Conservation (phyloP, 768 basidiomycete species). For the Boletus coccyginus region DNA sequence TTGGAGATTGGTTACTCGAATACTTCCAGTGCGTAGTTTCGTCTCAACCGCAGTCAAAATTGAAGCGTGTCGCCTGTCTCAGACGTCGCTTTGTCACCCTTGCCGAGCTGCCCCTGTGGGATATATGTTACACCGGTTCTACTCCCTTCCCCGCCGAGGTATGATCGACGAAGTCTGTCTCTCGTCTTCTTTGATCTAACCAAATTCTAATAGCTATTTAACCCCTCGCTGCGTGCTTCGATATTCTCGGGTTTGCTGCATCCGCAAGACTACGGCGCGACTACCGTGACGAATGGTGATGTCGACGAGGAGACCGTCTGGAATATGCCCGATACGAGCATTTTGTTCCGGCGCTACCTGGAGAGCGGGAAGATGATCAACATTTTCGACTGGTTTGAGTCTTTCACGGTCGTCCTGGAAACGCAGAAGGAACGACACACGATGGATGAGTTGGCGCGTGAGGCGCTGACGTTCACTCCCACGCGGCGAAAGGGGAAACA, state of each 20-base stretch:
- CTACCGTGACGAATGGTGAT: not conserved
- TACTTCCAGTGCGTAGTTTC: constrained; percentile 46
- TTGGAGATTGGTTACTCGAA: constrained; percentile 50
- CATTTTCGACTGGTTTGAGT: constrained; percentile 85
- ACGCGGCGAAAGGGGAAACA: constrained; percentile 25
- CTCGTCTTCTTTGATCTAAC: not conserved
- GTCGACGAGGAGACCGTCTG: constrained; percentile 36
- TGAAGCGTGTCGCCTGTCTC: not conserved
- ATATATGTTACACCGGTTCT: constrained; percentile 69
- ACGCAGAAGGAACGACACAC: constrained; percentile 38
- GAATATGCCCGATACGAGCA: constrained; percentile 70
- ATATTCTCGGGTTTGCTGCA: constrained; percentile 59
- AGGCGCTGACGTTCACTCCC: constrained; percentile 12
- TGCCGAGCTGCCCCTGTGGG: constrained; percentile 57
- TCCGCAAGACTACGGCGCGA: constrained; percentile 46
- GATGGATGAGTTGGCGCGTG: not conserved
- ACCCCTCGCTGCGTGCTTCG: constrained; percentile 65
- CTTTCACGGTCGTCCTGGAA: constrained; percentile 68
- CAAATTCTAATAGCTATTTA: constrained; percentile 49
- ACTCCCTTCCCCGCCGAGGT: constrained; percentile 70
- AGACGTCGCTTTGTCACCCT: constrained; percentile 46
- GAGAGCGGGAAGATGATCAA: constrained; percentile 83
- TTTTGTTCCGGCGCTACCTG: constrained; percentile 72
- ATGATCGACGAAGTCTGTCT: constrained; percentile 6
- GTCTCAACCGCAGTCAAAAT: not conserved